Base-by-base conservation (phyloP, 2,329 filamentous ascomycete species). In the Aspergillus latus region DNA sequence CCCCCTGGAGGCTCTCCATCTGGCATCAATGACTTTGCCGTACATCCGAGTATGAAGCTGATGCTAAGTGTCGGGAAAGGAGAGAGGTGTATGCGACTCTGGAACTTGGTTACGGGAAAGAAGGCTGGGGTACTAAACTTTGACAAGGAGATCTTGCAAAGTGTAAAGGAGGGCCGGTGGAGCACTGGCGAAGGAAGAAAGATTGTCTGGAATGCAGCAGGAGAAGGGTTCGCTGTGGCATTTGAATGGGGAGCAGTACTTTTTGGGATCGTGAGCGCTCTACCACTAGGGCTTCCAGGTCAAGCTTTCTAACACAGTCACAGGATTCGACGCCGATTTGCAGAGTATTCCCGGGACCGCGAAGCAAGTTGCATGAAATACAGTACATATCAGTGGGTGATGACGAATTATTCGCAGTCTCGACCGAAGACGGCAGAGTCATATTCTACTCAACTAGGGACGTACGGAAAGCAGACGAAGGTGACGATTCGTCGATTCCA, bases 61-160 rank as follows among this genome's bases (percentile, higher is more conserved):
- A 96, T 97, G 90, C 85, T 99, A 58, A 95, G 86, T 65, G 92
- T 97, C 7, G 88, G 90, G 64, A 90, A 88, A 66, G 92, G 92
- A 62, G 94, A 99, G 77, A 87, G 86, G 62, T 91, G 88, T 68
- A 95, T 99, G 89, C 81, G 94, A 62, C 74, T 97, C 62, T 99
- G 94, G 94, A 97, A 99, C 69, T 74, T 99, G 61, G 92, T 97
- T 62, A 97, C 93, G 2, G 94, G 92, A 13, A 96, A 93, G 78
- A 97, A 96, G 77, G 92, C 92, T 0, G 91, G 92, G 30, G 92
- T 96, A 51, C 77, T 99, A 64, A 94, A 90, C 70, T 97, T 97
- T 72, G 84, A 83, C 62, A 82, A 84, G 56, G 84, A 87, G 0
- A 81, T 94, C 66, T 78, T 97, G 51, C 80, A 84, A 44, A 85